Base-by-base conservation (phyloP, 176 grass and related monocot genomes). In the Zizania latifolia region DNA sequence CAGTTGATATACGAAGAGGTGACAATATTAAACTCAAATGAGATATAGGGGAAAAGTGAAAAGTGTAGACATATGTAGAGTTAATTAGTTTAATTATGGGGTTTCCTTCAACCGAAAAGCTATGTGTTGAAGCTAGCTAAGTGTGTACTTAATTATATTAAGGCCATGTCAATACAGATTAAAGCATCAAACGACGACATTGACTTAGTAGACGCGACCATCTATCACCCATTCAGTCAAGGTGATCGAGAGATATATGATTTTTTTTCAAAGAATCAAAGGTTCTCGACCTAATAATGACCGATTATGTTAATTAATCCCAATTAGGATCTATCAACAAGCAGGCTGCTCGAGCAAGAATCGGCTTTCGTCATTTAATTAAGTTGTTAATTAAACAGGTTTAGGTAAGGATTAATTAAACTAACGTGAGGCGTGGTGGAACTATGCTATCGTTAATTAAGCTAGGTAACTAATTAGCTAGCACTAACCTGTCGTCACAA, bases 381-480 rank as follows among this genome's bases (percentile, higher is more conserved):
- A 59, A 28, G 37, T 58, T 56, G 22, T 58, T 74, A 79, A 55
- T 48, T 58, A 86, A 56, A 75, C 61, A 4, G 5, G 32, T 40
- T 86, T 86, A 68, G 62, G 83, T 75, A n/a, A 62, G 43, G 53
- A 41, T 39, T 59, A 80, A 74, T 68, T 33, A 48, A 48, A 68
- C 15, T 68, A 80, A 48, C 23, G 0, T 6, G 31, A 28, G 1
- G 2, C 10, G 36, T 38, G 67, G 71, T 76, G 51, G 15, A 11
- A 26, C 38, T 68, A 41, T 50, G 31, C 24, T 61, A 33, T 28
- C 36, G 45, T 14, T 54, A 31, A 68, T 51, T 9, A 51, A 51
- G 0, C 0, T 51, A 51, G 7, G 17, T 16, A 21, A 21, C 12
- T 48, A 19, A 33, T 37, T 34, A 34, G 29, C n/a, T 14, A 39